These are phyloP conservation scores for Mycothermus thermophilus DNA, from an alignment of 495 filamentous ascomycete genomes.

Conservation along the genomic window DNA sequence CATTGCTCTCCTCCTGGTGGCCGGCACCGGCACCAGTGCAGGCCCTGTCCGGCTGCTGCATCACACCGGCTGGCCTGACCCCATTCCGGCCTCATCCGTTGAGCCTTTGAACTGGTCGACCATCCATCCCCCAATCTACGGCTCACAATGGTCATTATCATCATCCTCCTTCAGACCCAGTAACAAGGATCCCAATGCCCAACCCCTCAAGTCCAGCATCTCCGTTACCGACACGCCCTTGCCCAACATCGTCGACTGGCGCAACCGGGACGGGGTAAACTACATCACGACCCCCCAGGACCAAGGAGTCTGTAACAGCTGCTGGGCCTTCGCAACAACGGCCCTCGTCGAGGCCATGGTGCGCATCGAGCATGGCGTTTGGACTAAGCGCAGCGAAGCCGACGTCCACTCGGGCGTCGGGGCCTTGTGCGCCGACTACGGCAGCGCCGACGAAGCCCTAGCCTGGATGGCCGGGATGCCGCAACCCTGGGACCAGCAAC, in stretches of 20 bases:
- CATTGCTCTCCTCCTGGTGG: no score
- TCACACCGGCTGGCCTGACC: no score
- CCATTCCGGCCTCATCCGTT: constrained; percentile 5
- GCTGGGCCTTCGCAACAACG: constrained; percentile 12
- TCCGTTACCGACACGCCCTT: background rate
- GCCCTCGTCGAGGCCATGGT: constrained; percentile 11
- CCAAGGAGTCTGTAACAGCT: constrained; percentile 11
- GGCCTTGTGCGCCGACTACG: constrained; percentile 7
- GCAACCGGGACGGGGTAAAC: constrained; percentile 8
- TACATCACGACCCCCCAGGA: constrained; percentile 10
- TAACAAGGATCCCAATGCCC: background rate
- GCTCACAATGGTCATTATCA: background rate
- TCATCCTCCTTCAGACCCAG: no score
- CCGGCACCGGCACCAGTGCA: constrained; percentile 4
- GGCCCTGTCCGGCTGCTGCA: no score
- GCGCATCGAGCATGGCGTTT: constrained; percentile 13
- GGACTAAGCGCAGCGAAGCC: constrained; percentile 13
- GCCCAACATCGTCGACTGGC: constrained; percentile 5
- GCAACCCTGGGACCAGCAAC: no score
- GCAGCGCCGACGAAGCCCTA: constrained; percentile 10
- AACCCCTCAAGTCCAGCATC: background rate
- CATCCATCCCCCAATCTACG: background rate
- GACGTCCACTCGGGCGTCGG: constrained; percentile 10
- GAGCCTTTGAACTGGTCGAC: constrained; percentile 5
- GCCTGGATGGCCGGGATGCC: constrained; percentile 6